Evolutionary conservation across 2,329 filamentous ascomycete genomes (phyloP).

Genomic region (Didymella exigua): DNA sequence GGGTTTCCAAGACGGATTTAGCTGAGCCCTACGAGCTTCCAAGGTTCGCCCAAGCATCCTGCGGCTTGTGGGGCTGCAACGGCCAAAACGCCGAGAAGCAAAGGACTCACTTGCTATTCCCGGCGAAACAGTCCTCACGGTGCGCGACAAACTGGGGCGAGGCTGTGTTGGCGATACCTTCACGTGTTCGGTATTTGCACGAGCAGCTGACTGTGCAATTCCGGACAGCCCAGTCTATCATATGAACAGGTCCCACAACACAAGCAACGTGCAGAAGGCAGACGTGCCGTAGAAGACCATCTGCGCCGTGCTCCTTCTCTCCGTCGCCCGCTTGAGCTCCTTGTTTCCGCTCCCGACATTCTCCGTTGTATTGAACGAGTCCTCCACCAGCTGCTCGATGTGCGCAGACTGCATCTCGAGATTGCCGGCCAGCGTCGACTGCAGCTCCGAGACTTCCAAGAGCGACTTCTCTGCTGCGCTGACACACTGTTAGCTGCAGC

Average conservation of each 20-base stretch:
- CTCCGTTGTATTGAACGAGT: slow-evolving; percentile 79
- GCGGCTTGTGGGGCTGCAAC: slow-evolving; percentile 24
- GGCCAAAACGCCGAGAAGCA: slow-evolving; percentile 20
- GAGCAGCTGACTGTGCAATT: slow-evolving; percentile 1
- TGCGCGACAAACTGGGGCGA: slow-evolving; percentile 15
- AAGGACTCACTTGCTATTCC: slow-evolving; percentile 26
- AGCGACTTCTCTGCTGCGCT: slow-evolving; percentile 90
- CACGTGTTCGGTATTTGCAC: slow-evolving; percentile 18
- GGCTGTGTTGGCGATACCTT: slow-evolving; percentile 7
- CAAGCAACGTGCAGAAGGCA: slow-evolving; percentile 53
- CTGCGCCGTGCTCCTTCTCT: slow-evolving; percentile 58
- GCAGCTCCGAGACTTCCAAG: slow-evolving; percentile 88
- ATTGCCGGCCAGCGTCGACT: slow-evolving; percentile 86
- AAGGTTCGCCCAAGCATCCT: slow-evolving; percentile 11
- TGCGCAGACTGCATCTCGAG: slow-evolving; percentile 84
- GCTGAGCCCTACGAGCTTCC: slow-evolving; percentile 6
- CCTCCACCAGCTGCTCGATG: slow-evolving; percentile 85
- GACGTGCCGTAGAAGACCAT: slow-evolving; percentile 56
- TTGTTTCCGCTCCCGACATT: slow-evolving; percentile 91
- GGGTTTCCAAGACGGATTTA: slow-evolving; percentile 8
- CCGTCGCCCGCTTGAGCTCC: slow-evolving; percentile 81
- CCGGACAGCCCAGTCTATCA: slow-evolving; percentile 28
- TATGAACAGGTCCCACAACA: slow-evolving; percentile 58
- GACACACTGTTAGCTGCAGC: slow-evolving; percentile 25
- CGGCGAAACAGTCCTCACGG: slow-evolving; percentile 24